Base-by-base conservation (phyloP, 2,329 filamentous ascomycete genomes). In the Plectosphaerella plurivora region DNA sequence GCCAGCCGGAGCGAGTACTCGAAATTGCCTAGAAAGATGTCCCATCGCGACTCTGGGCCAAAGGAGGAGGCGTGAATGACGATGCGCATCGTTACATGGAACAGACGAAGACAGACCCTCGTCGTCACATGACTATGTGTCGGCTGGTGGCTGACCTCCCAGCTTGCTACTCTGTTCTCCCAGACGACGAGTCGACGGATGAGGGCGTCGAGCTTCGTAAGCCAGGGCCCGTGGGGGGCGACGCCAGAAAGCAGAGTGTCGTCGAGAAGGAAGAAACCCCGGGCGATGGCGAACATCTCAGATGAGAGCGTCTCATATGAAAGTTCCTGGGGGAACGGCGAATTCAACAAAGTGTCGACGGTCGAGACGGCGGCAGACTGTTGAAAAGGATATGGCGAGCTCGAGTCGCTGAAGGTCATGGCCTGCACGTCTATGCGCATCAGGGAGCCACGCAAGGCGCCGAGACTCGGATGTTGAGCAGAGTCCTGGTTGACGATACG, bases 371-470 rank as follows among this genome's bases (percentile, higher is more conserved):
- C 14, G 18, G 20, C 20, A 12, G 28, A 33, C 1, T 57, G 47
- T 9, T 51, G 51, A 42, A 60, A 65, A 10, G 60, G 59, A 52
- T 68, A 69, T 1, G 67, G 67, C 3, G 64, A 63, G 4, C 53
- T 59, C 0, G 59, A 60, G 24, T 70, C 68, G 2, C 59, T 61
- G 39, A 70, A 68, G 0, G 65, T 63, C 62, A 69, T 64, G 54
- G 63, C 64, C 37, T 67, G 63, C 5, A 71, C 24, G 37, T 70
- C 67, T 12, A 70, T 46, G 2, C 66, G 58, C 3, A 60, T 60
- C 3, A 71, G 33, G 2, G 54, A 57, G 36, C 59, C 54, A 6
- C 53, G 55, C n/a, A 59, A 51, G 28, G 16, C 28, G 5, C 12
- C n/a, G n/a, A 48, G 33, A 10, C 15, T 16, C 11, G 46, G 16